Conservation (phyloP, 371 early-diverging fungal species). For the Haplosporangium sp. region DNA sequence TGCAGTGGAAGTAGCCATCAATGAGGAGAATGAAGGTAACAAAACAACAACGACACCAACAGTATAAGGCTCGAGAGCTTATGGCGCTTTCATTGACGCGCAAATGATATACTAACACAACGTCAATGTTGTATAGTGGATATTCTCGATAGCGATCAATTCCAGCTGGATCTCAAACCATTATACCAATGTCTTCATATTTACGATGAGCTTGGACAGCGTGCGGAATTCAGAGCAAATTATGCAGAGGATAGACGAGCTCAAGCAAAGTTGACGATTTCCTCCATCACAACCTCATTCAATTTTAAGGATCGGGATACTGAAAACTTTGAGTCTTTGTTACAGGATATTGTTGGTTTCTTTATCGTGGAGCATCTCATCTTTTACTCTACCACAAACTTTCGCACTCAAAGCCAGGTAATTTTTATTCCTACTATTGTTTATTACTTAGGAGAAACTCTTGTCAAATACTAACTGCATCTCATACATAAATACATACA, state of each 20-base stretch:
- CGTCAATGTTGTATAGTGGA: slow-evolving; percentile 59
- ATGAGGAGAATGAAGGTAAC: slow-evolving; percentile 88
- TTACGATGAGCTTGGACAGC: slow-evolving; percentile 89
- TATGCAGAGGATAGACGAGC: slow-evolving; percentile 93
- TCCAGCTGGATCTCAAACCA: slow-evolving; percentile 92
- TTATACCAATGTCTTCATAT: slow-evolving; percentile 97
- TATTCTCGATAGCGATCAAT: slow-evolving; percentile 72
- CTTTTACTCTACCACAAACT: slow-evolving; percentile 89
- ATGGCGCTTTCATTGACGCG: too few species aligned
- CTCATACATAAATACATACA: not conserved
- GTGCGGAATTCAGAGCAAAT: slow-evolving; percentile 85
- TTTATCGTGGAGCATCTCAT: slow-evolving; percentile 95
- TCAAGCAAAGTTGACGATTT: slow-evolving; percentile 79
- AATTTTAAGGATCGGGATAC: slow-evolving; percentile 72
- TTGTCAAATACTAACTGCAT: not conserved
- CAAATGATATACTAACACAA: too few species aligned
- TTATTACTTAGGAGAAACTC: too few species aligned
- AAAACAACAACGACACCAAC: not conserved
- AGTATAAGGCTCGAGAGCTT: too few species aligned
- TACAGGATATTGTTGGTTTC: slow-evolving; percentile 95
- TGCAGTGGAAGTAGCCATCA: slow-evolving; percentile 88
- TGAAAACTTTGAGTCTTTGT: slow-evolving; percentile 74
- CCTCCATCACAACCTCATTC: slow-evolving; percentile 65
- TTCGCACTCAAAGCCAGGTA: slow-evolving; percentile 89
- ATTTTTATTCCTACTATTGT: not conserved